Evolutionary conservation across 2,329 filamentous ascomycete species (phyloP).

Genomic region (Calonectria honghensis): DNA sequence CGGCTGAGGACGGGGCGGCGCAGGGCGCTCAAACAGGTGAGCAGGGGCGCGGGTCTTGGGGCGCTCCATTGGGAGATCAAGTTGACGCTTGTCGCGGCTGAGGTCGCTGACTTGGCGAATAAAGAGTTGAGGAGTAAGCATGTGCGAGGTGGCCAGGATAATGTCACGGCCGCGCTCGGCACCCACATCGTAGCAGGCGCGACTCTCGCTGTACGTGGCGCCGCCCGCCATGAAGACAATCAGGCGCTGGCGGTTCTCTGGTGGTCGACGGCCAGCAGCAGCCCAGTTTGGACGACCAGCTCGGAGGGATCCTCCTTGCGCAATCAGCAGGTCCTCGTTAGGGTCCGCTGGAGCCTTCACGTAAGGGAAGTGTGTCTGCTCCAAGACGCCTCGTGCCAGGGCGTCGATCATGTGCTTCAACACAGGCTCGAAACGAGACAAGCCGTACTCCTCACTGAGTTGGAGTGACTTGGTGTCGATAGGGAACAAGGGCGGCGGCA

Average conservation of each 20-base stretch:
- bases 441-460: conserved; percentile 83
- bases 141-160: conserved; percentile 93
- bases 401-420: conserved; percentile 90
- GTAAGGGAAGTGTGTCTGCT: conserved; percentile 81
- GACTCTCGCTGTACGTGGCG: conserved; percentile 92
- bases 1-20: conserved; percentile 67
- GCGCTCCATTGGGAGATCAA: conserved; percentile 88
- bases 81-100: conserved; percentile 81
- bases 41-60: conserved; percentile 88
- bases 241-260: conserved; percentile 90
- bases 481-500: conserved; percentile 81
- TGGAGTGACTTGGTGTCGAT: conserved; percentile 75
- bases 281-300: conserved; percentile 98
- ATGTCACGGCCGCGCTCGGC: conserved; percentile 84
- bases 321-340: conserved; percentile 74
- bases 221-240: conserved; percentile 97
- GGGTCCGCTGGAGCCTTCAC: conserved; percentile 81
- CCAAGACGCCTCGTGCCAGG: conserved; percentile 79
- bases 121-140: conserved; percentile 90
- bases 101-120: conserved; percentile 89
- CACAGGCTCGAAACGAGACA: conserved; percentile 90
- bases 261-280: conserved; percentile 81
- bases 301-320: conserved; percentile 84
- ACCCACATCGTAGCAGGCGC: conserved; percentile 91
- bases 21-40: conserved; percentile 87